Percentiles rank a stretch among this genome's conserved stretches.
These are phyloP conservation scores for Starmerella kuoi DNA, from an alignment of 805 yeast species.

Conservation along the genomic window DNA sequence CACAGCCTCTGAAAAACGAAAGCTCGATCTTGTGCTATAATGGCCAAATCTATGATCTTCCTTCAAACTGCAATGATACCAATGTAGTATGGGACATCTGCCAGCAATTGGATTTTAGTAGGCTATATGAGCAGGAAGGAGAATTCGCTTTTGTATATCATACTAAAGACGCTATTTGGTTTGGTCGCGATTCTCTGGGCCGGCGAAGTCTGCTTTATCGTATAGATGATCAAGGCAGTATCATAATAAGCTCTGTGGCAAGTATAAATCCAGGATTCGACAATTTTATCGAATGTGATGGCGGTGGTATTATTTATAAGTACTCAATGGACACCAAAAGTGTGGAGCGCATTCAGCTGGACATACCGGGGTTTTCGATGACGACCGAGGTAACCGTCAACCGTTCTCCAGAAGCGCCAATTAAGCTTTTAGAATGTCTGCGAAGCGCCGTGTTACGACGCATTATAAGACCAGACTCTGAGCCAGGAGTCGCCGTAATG, in stretches of 20 bases:
- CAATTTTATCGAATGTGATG: conserved; percentile 21
- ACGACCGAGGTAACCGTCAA: not conserved
- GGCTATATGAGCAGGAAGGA: conserved; percentile 37
- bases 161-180: conserved; percentile 38
- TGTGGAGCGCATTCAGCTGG: conserved; percentile 1
- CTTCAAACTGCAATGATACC: conserved; percentile 44
- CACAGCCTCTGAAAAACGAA: conserved; percentile 47
- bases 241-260: conserved; percentile 15
- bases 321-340: conserved; percentile 2
- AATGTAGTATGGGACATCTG: conserved; percentile 29
- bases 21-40: conserved; percentile 57
- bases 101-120: conserved; percentile 5
- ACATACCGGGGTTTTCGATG: not conserved
- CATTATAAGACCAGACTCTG: conserved; percentile 5
- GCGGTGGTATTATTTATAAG: conserved; percentile 15
- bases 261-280: not conserved
- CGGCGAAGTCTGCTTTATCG: conserved; percentile 57
- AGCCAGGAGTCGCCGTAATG: conserved; percentile 41
- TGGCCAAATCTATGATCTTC: conserved; percentile 69
- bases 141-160: conserved; percentile 62
- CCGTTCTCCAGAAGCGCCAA: not conserved
- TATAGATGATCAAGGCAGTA: conserved; percentile 18
- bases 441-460: conserved; percentile 16
- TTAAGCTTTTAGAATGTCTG: not conserved
- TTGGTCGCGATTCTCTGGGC: conserved; percentile 78